Percentiles rank a stretch among this genome's conserved stretches.
Conservation (phyloP, 352 stramenopile species). For the Pilasporangium apinafurcum region DNA sequence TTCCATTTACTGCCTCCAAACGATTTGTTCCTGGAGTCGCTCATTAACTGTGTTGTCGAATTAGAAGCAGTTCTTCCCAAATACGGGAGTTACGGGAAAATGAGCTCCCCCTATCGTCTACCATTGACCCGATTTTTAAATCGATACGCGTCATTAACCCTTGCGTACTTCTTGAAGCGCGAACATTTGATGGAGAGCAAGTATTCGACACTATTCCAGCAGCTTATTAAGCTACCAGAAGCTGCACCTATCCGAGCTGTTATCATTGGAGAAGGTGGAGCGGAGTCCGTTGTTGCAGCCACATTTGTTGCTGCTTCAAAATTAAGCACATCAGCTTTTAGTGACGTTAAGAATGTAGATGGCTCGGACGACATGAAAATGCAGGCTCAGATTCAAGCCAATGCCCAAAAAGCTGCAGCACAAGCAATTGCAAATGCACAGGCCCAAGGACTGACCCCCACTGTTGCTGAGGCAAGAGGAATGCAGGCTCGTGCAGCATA, state of each 20-base stretch:
- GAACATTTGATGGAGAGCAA: conserved; percentile 77
- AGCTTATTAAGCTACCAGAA: conserved; percentile 90
- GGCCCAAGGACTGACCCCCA: conserved; percentile 69
- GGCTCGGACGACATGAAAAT: conserved; percentile 69
- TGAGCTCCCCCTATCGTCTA: conserved; percentile 89
- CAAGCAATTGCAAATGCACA: conserved; percentile 74
- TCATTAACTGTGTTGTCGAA: conserved; percentile 94
- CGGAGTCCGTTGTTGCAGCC: conserved; percentile 87
- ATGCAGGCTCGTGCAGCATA: conserved; percentile 82
- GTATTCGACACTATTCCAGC: conserved; percentile 93
- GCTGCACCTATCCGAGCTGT: conserved; percentile 83
- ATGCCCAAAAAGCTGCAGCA: conserved; percentile 76
- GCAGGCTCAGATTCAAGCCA: conserved; percentile 81
- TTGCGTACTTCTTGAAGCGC: conserved; percentile 87
- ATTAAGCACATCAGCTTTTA: conserved; percentile 26
- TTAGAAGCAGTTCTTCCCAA: conserved; percentile 89
- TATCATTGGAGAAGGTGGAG: conserved; percentile 82
- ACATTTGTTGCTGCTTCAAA: conserved; percentile 87
- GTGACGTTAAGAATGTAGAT: conserved; percentile 25
- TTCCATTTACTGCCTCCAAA: conserved; percentile 95
- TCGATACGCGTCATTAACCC: conserved; percentile 77
- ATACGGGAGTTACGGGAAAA: conserved; percentile 87
- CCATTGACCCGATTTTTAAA: conserved; percentile 93
- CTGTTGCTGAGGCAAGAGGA: conserved; percentile 61
- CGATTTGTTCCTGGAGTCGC: conserved; percentile 92